Evolutionary conservation across 2,329 filamentous ascomycete genomes (phyloP), one percentile per base, ranked within the genome.

Genomic region (Cordyceps pruinosa): DNA sequence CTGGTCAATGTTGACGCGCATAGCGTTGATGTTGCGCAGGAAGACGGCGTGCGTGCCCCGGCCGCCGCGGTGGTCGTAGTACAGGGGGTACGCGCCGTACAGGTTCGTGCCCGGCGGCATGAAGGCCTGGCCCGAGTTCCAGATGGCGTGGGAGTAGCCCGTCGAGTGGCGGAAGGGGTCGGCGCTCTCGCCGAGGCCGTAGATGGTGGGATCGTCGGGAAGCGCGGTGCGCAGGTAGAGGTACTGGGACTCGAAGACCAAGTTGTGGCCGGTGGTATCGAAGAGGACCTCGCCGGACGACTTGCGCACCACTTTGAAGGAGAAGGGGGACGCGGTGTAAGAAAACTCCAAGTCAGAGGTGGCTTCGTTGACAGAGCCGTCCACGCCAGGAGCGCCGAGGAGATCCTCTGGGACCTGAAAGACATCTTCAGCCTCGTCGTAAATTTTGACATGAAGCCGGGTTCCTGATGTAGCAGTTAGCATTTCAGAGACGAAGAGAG

Each of bases 191-290:
- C 89, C 89, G 2, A 93, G 77, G 0, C 90, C 89, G 66, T 94
- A 94, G 6, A 94, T 73, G 64, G 87, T 83, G 0, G 88, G 87
- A 54, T 84, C 75, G 1, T 81, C 70, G 0, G 89, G 88, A 12
- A 94, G 75, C 59, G 77, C 81, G 2, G 89, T 92, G 44, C 87
- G 80, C 58, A 93, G 75, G 21, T 85, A 82, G 25, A 94, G 71
- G 65, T 90, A 94, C 69, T 94, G 89, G 12, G 83, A 83, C 71
- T 94, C 86, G 64, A 91, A 94, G 44, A 94, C 75, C 12, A 94
- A 73, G 9, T 77, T 75, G 4, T 81, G 80, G 1, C 79, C 85
- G 1, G 83, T 83, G 0, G 87, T 89, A 64, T 92, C 85, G 44
- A 92, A 91, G 3, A 92, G 71, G 2, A 83, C 75, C 32, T 79